A percentile compares a stretch with the other conserved stretches of the same genome.
Conservation (phyloP, 768 basidiomycete species). For the Xerocomellus dryophilus region DNA sequence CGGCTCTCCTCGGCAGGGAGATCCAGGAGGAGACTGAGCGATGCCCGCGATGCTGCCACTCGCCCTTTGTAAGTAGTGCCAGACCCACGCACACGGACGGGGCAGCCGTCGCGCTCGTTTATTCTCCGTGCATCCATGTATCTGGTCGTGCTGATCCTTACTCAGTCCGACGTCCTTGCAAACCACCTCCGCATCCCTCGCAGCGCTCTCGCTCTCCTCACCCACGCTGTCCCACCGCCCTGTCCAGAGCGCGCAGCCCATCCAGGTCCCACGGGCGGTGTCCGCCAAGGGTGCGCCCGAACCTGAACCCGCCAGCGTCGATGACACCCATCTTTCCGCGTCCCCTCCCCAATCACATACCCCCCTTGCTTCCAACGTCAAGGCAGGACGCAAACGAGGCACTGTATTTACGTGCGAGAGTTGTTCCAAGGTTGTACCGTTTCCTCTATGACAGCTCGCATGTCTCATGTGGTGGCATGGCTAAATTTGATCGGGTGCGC, state of each 20-base stretch:
- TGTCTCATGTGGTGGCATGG: not conserved
- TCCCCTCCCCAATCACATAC: constrained; percentile 12
- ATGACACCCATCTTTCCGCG: constrained; percentile 11
- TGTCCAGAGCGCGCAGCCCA: constrained; percentile 12
- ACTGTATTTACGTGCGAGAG: constrained; percentile 90
- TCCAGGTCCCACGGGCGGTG: not conserved
- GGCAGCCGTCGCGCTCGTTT: not conserved
- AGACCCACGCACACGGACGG: not conserved
- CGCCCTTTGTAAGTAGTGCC: constrained; percentile 71
- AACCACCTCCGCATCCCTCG: constrained; percentile 38
- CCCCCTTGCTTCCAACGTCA: constrained; percentile 20
- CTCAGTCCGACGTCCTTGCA: constrained; percentile 37
- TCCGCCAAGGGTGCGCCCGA: constrained; percentile 5
- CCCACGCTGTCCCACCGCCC: constrained; percentile 33
- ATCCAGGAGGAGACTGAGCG: constrained; percentile 67
- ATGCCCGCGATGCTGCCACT: constrained; percentile 73
- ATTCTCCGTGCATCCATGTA: not conserved
- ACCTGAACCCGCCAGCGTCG: constrained; percentile 11
- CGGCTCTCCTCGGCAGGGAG: constrained; percentile 70
- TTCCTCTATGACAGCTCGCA: constrained; percentile 2
- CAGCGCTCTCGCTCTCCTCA: constrained; percentile 40
- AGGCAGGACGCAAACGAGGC: constrained; percentile 71
- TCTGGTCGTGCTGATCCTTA: constrained; percentile 6
- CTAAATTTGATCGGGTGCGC: not conserved
- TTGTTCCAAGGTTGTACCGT: constrained; percentile 74